Evolutionary conservation across 2,329 filamentous ascomycete species (phyloP).

Genomic region (Neonectria faginata): DNA sequence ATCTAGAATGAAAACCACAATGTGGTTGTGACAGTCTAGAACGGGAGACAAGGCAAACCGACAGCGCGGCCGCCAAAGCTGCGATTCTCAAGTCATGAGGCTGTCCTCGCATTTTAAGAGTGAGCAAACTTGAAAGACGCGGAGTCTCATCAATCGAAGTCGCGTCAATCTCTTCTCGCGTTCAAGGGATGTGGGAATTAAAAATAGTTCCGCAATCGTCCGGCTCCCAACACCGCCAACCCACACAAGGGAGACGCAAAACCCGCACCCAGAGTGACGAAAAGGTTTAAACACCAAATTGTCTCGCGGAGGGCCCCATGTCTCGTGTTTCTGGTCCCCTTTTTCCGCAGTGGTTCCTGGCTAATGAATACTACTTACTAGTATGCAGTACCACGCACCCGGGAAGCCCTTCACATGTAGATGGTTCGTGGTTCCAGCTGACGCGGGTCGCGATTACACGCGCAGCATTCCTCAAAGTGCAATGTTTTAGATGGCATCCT

Average conservation of each 20-base stretch:
- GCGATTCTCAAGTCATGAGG: too few relatives aligned
- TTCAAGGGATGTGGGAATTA: background rate
- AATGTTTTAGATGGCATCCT: slow-evolving; percentile 24
- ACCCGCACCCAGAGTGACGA: background rate
- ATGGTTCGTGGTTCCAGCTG: background rate
- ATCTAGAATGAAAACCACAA: too few relatives aligned
- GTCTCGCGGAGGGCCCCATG: background rate
- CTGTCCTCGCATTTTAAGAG: too few relatives aligned
- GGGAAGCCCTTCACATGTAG: background rate
- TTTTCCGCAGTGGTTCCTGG: background rate
- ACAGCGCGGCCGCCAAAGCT: too few relatives aligned
- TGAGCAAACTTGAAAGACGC: too few relatives aligned
- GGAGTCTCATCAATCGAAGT: too few relatives aligned
- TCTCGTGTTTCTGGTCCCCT: background rate
- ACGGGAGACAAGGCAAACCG: too few relatives aligned
- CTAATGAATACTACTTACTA: background rate
- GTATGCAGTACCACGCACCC: background rate
- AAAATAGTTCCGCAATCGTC: background rate
- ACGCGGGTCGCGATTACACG: slow-evolving; percentile 19
- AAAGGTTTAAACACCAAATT: background rate
- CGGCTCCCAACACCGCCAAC: background rate
- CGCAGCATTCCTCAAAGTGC: slow-evolving; percentile 25
- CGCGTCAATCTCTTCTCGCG: background rate
- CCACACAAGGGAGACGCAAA: slow-evolving; percentile 3
- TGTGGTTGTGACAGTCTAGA: too few relatives aligned